Conservation (phyloP, 345 rosid species). For the Mercurialis annua region DNA sequence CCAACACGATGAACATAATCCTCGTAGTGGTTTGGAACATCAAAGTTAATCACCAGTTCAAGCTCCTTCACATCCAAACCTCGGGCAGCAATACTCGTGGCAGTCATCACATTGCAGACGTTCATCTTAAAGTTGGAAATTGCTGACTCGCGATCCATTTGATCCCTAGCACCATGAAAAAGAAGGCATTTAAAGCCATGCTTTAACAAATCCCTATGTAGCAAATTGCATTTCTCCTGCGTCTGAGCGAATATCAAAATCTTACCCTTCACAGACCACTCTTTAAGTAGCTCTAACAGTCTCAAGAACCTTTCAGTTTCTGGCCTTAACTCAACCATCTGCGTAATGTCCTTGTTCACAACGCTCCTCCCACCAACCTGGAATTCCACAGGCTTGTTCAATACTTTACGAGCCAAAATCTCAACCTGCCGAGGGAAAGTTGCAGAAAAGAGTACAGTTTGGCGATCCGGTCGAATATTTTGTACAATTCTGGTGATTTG, state of each 20-base stretch:
- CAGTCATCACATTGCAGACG: slow-evolving; percentile 82
- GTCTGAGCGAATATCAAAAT: slow-evolving; percentile 76
- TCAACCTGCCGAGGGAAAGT: slow-evolving; percentile 98
- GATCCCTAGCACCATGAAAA: slow-evolving; percentile 98
- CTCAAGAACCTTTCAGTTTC: slow-evolving; percentile 83
- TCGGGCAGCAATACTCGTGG: slow-evolving; percentile 93
- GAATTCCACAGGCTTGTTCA: slow-evolving; percentile 79
- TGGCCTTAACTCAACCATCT: slow-evolving; percentile 85
- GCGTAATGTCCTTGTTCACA: too few relatives aligned
- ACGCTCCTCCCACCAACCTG: slow-evolving; percentile 99
- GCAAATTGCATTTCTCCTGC: slow-evolving; percentile 84
- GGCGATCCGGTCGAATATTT: too few relatives aligned
- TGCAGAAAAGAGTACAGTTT: too few relatives aligned
- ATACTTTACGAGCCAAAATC: slow-evolving; percentile 78
- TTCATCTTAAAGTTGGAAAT: slow-evolving; percentile 87
- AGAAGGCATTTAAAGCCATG: slow-evolving; percentile 87
- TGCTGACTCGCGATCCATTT: slow-evolving; percentile 89
- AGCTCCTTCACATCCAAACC: too few relatives aligned
- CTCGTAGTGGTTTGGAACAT: too few relatives aligned
- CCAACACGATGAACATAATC: too few relatives aligned
- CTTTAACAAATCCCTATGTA: slow-evolving; percentile 71
- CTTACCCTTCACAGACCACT: slow-evolving; percentile 96
- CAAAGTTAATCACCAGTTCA: too few relatives aligned
- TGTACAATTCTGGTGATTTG: too few relatives aligned
- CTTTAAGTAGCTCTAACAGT: slow-evolving; percentile 84